These are phyloP conservation scores for Cutaneotrichosporon curvatum DNA, from an alignment of 1,284 basidiomycete species.

Conservation along the genomic window DNA sequence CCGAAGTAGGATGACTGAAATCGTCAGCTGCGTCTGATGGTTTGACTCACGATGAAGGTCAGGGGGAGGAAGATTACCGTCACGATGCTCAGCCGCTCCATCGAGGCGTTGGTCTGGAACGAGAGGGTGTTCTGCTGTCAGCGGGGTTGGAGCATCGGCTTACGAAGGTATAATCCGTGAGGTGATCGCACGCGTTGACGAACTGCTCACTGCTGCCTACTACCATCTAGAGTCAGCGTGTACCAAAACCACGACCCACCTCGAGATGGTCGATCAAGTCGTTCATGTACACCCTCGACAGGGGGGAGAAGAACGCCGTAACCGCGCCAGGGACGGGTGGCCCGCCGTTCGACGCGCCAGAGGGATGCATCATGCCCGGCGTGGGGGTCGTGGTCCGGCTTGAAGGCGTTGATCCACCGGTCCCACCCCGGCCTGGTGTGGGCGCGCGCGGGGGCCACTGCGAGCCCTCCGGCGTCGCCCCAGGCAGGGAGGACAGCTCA, in stretches of 20 bases:
- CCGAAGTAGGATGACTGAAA: conserved; percentile 29
- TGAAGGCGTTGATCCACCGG: neutral
- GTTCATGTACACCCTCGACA: conserved; percentile 41
- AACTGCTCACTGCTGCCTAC: conserved; percentile 42
- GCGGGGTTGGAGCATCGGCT: conserved; percentile 12
- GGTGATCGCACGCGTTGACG: conserved; percentile 41
- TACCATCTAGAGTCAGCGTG: conserved; percentile 23
- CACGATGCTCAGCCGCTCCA: conserved; percentile 45
- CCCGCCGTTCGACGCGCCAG: neutral
- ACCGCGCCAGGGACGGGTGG: neutral
- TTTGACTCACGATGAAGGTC: conserved; percentile 21
- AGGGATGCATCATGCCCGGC: neutral
- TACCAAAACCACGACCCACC: conserved; percentile 2
- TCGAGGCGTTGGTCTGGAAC: conserved; percentile 45
- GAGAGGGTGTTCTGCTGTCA: conserved; percentile 30
- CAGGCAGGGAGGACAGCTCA: neutral
- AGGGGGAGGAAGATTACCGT: conserved; percentile 44
- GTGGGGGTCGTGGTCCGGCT: neutral
- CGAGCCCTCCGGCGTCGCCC: neutral
- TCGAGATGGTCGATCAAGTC: conserved; percentile 46
- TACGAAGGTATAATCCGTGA: conserved; percentile 44
- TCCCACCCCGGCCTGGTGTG: neutral
- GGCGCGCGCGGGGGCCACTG: neutral
- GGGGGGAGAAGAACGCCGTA: conserved; percentile 23
- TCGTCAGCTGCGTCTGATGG: neutral